These are phyloP conservation scores for Sporisorium reilianum DNA, from an alignment of 1,284 basidiomycete genomes.

Conservation along the genomic window DNA sequence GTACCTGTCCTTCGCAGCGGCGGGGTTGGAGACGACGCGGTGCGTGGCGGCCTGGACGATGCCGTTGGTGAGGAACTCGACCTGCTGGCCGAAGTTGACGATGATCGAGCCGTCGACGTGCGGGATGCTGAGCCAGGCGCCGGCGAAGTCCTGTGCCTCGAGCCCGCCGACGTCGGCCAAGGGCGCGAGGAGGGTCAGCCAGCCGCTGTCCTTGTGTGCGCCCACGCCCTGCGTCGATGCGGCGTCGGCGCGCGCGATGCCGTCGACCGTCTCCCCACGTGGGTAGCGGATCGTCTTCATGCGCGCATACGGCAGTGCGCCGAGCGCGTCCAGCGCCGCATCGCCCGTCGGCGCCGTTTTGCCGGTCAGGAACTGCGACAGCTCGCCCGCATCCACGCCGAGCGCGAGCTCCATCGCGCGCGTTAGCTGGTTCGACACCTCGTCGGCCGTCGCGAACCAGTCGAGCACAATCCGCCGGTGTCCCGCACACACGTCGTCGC, in stretches of 20 bases:
- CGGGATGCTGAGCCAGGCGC: constrained; percentile 56
- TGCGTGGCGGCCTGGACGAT: constrained; percentile 61
- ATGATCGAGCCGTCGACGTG: constrained; percentile 41
- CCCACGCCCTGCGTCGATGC: constrained; percentile 57
- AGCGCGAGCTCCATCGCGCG: constrained; percentile 54
- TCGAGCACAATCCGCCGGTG: constrained; percentile 31
- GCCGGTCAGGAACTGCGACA: constrained; percentile 41
- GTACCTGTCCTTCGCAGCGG: constrained; percentile 14
- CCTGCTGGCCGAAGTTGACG: constrained; percentile 66
- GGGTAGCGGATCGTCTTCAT: constrained; percentile 65
- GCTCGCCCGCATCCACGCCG: constrained; percentile 30
- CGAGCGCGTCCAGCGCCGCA: constrained; percentile 10
- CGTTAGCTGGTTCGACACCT: constrained; percentile 46
- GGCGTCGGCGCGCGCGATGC: constrained; percentile 32
- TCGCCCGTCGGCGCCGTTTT: constrained; percentile 10
- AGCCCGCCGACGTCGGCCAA: constrained; percentile 46
- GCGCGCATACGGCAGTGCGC: constrained; percentile 44
- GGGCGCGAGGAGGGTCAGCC: constrained; percentile 60
- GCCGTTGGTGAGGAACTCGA: constrained; percentile 54
- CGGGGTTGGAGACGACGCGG: constrained; percentile 44
- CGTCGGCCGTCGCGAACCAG: constrained; percentile 40
- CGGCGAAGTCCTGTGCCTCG: constrained; percentile 55
- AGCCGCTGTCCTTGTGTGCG: constrained; percentile 62
- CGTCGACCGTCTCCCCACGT: constrained; percentile 39
- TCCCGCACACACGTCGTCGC: constrained; percentile 27